These are phyloP conservation scores for Saccharomyces eubayanus DNA, from an alignment of 805 yeast genomes.

Conservation along the genomic window DNA sequence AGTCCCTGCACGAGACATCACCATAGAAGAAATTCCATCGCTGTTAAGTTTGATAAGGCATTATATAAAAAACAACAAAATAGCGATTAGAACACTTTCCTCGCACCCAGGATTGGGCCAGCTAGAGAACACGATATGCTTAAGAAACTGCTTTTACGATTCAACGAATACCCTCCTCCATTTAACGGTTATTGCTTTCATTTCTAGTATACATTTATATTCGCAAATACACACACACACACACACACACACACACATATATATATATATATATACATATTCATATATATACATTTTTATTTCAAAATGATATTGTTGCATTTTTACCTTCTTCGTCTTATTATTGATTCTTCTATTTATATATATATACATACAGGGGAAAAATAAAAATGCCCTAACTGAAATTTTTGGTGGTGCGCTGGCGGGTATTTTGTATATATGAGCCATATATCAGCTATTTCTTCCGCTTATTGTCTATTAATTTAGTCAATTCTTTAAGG, in stretches of 20 bases:
- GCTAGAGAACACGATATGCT: neutral
- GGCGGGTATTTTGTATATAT: neutral
- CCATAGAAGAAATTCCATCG: constrained; percentile 27
- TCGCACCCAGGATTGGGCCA: neutral
- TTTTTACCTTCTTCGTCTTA: neutral
- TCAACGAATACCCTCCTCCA: neutral
- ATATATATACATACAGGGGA: neutral
- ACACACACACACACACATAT: neutral
- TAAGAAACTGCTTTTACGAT: neutral
- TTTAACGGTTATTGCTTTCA: neutral
- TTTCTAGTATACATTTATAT: neutral
- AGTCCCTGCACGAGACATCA: constrained; percentile 27
- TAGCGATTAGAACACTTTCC: neutral
- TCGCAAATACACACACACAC: neutral
- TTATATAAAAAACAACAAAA: constrained; percentile 3
- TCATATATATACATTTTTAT: neutral
- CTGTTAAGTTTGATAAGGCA: constrained; percentile 23
- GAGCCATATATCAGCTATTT: neutral
- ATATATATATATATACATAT: neutral
- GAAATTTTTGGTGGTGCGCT: neutral
- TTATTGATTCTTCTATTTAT: neutral
- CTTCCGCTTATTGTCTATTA: neutral
- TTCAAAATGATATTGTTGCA: neutral
- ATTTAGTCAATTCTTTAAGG: neutral
- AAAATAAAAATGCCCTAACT: neutral